A percentile compares a stretch with the other conserved stretches of the same genome.
These are phyloP conservation scores for Beauveria scarabaeidicola DNA, from an alignment of 2,329 filamentous ascomycete genomes.

Conservation along the genomic window DNA sequence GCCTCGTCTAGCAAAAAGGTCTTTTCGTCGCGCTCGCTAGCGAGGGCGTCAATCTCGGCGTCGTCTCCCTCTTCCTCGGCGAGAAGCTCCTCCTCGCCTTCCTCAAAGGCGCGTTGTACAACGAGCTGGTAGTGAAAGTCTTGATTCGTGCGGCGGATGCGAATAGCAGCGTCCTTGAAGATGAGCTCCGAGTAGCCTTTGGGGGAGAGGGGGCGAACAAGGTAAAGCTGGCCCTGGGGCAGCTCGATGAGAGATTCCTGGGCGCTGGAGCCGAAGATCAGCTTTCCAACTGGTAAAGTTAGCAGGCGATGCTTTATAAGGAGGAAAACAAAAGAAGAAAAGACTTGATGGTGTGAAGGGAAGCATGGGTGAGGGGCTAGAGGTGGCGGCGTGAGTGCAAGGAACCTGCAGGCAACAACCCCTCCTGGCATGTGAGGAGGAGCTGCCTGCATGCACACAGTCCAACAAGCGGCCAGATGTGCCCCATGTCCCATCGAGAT, in stretches of 20 bases:
- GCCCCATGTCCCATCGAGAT: neutral
- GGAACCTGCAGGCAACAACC: slow-evolving; percentile 15
- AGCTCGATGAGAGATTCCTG: slow-evolving; percentile 94
- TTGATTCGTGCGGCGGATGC: slow-evolving; percentile 85
- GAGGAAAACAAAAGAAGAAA: neutral
- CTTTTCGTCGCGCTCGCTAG: slow-evolving; percentile 87
- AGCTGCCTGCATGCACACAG: neutral
- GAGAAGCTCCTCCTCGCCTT: slow-evolving; percentile 87
- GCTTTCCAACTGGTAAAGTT: slow-evolving; percentile 63
- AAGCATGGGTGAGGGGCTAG: slow-evolving; percentile 12
- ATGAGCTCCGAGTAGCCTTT: slow-evolving; percentile 99
- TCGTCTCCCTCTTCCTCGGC: slow-evolving; percentile 86
- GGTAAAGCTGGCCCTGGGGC: slow-evolving; percentile 90
- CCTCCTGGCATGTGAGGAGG: slow-evolving; percentile 25
- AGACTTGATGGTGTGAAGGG: neutral
- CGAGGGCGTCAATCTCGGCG: slow-evolving; percentile 63
- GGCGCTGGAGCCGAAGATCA: slow-evolving; percentile 77
- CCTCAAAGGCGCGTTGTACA: slow-evolving; percentile 91
- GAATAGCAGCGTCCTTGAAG: slow-evolving; percentile 92
- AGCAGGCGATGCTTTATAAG: neutral
- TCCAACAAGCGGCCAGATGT: neutral
- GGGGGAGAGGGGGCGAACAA: slow-evolving; percentile 87
- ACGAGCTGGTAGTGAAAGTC: slow-evolving; percentile 98
- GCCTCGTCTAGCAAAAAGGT: slow-evolving; percentile 91
- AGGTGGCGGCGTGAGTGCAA: slow-evolving; percentile 21